Evolutionary conservation across 345 rosid species (phyloP), one percentile per base, ranked within the genome.

Genomic region (Eutrema heterophyllum): DNA sequence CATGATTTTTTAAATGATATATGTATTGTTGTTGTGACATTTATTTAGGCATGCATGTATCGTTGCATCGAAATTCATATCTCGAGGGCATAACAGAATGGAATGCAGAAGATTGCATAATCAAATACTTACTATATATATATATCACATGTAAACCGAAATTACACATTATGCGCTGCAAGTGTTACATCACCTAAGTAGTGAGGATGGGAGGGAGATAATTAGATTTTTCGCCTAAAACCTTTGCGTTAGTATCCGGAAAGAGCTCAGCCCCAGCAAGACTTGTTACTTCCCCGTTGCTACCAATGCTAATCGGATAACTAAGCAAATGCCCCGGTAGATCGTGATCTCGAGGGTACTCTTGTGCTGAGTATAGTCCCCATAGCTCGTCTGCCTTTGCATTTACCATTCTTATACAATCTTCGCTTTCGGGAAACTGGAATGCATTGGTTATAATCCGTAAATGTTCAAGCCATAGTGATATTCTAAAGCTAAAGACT

Each of bases 211-310:
- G 79, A 48, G 92, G 92, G 29, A 84, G 81, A 11, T n/a, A 44
- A 1, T 74, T 75, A 46, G 88, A 73, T 74, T 70, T 84, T 29
- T 5, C 54, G 11, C 97, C 98, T 46, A 87, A 40, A n/a, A 89
- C 79, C 2, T 27, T 78, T 72, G 95, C 98, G 3, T 76, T 70
- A 44, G 98, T 90, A 83, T 93, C 97, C 6, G 96, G 97, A 29
- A 90, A 93, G 46, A 32, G 12, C 21, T 54, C 67, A n/a, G 44
- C 2, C 18, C 85, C 87, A 0, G 79, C 77, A 52, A 86, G 65
- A 60, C 54, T 40, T 32, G 83, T 77, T 32, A 90, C 71, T 1
- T 48, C 71, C 29, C 96, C 97, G 16, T 70, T 60, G 49, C 50
- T 15, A 9, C 67, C 11, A 7, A 90, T 78, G 48, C 78, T 50